Percentiles rank a stretch among this genome's conserved stretches.
Evolutionary conservation across 176 grass and related monocot genomes (phyloP).

Genomic region (Lolium perenne): DNA sequence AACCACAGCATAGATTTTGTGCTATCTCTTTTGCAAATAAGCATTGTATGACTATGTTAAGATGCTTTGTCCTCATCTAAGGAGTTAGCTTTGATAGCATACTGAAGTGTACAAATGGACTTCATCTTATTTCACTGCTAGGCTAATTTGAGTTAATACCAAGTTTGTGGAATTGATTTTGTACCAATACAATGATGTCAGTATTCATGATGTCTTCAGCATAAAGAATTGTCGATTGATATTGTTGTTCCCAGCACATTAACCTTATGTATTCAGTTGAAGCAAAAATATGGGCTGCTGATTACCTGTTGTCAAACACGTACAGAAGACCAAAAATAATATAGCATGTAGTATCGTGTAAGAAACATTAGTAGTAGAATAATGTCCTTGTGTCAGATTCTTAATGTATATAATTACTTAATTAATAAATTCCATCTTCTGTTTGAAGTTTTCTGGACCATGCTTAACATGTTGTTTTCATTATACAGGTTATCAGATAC

Average conservation of each 20-base stretch:
- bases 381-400: neutral
- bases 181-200: neutral
- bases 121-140: neutral
- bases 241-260: neutral
- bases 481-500: slow-evolving; percentile 80
- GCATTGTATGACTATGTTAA: neutral
- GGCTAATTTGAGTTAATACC: neutral
- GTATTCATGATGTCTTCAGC: neutral
- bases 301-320: neutral
- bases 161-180: neutral
- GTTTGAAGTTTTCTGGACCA: neutral
- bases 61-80: neutral
- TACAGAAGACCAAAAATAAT: neutral
- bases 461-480: neutral
- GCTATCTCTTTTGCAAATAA: neutral
- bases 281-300: neutral
- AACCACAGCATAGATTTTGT: neutral
- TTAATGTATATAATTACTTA: neutral
- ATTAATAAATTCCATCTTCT: neutral
- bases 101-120: neutral
- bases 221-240: neutral
- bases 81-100: neutral
- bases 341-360: neutral
- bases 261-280: neutral
- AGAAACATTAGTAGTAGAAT: neutral